Conservation (phyloP, 176 grass and related monocot genomes). For the Guadua angustifolia region DNA sequence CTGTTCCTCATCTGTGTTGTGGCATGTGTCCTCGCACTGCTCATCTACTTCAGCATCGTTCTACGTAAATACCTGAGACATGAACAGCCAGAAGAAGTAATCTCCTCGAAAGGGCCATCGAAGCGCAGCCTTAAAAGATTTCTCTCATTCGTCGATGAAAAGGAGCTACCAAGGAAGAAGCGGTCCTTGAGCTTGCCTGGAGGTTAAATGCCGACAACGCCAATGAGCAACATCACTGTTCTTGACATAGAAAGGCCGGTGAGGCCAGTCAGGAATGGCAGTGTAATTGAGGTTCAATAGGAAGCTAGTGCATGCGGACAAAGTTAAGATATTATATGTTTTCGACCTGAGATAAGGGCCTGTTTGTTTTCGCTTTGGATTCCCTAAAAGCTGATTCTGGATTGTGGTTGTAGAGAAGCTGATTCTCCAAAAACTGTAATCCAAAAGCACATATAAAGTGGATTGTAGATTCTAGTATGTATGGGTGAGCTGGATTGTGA, state of each 20-base stretch:
- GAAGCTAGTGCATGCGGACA: slow-evolving; percentile 19
- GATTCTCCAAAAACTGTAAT: too few species aligned
- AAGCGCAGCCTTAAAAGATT: slow-evolving; percentile 46
- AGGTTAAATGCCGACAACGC: neutral
- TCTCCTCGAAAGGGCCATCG: neutral
- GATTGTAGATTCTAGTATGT: too few species aligned
- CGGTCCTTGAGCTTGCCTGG: slow-evolving; percentile 22
- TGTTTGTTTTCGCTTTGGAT: too few species aligned
- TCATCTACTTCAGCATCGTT: slow-evolving; percentile 64
- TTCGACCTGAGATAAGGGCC: slow-evolving; percentile 35
- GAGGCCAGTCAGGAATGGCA: slow-evolving; percentile 17
- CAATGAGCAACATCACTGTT: neutral
- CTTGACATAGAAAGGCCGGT: slow-evolving; percentile 31
- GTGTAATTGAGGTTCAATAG: slow-evolving; percentile 14
- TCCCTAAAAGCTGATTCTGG: too few species aligned
- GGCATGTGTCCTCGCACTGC: slow-evolving; percentile 61
- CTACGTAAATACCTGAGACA: slow-evolving; percentile 51
- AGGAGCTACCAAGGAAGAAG: slow-evolving; percentile 39
- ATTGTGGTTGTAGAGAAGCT: too few species aligned
- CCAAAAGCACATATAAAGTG: too few species aligned
- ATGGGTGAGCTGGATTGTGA: too few species aligned
- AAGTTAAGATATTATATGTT: neutral
- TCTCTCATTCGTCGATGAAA: slow-evolving; percentile 69
- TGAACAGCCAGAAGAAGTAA: neutral
- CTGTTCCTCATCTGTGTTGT: slow-evolving; percentile 82